A percentile compares a stretch with the other conserved stretches of the same genome.
Conservation (phyloP, 73 alveolate genomes). For the Paramecium tetraurelia region DNA sequence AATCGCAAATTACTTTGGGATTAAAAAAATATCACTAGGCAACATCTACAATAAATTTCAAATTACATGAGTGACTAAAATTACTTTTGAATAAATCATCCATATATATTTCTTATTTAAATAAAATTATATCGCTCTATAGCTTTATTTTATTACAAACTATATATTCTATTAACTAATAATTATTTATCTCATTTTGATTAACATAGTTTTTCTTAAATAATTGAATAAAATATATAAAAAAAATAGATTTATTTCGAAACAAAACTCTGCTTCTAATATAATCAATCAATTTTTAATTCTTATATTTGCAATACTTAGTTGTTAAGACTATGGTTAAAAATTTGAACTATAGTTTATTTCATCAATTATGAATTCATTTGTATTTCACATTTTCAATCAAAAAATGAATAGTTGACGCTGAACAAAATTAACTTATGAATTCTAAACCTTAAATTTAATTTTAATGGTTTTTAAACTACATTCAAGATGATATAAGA, state of each 20-base stretch:
- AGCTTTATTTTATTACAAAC: too few relatives aligned
- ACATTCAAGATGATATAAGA: background rate
- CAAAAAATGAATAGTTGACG: background rate
- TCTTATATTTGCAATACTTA: too few relatives aligned
- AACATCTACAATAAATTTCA: background rate
- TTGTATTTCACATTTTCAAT: background rate
- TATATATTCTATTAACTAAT: too few relatives aligned
- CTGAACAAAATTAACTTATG: background rate
- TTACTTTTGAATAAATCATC: background rate
- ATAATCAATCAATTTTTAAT: too few relatives aligned
- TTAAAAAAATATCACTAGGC: background rate
- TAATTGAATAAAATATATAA: background rate
- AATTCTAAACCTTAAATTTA: background rate
- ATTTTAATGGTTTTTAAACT: background rate
- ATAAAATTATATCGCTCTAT: too few relatives aligned
- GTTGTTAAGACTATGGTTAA: too few relatives aligned
- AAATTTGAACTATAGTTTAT: background rate
- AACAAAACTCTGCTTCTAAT: background rate
- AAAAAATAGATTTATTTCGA: background rate
- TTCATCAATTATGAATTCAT: background rate
- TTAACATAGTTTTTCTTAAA: too few relatives aligned
- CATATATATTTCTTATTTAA: background rate
- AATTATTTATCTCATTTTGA: too few relatives aligned
- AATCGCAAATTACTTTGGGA: conserved; percentile 18
- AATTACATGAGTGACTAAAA: background rate